Percentiles rank a stretch among this genome's conserved stretches.
These are phyloP conservation scores for Annulohypoxylon bovei DNA, from an alignment of 495 filamentous ascomycete species.

Conservation along the genomic window DNA sequence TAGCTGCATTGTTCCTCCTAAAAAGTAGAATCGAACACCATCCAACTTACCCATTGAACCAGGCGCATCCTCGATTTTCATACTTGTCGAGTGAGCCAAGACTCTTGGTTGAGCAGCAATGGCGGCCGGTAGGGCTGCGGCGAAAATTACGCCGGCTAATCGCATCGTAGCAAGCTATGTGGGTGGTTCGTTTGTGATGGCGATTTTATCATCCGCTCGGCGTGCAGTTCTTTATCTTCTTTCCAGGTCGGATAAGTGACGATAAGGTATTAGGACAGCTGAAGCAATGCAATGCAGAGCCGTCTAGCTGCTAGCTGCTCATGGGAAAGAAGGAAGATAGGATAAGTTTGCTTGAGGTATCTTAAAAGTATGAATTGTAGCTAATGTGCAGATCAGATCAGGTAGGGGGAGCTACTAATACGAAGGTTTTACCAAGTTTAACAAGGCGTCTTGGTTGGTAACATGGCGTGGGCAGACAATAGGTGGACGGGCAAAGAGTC, in stretches of 20 bases:
- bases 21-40: not conserved
- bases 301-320: conserved; percentile 28
- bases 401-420: conserved; percentile 14
- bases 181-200: not conserved
- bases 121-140: conserved; percentile 10
- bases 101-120: conserved; percentile 27
- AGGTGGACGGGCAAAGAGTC: conserved; percentile 5
- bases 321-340: conserved; percentile 1
- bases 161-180: conserved; percentile 27
- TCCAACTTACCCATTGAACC: conserved; percentile 24
- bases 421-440: conserved; percentile 16
- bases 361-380: not conserved
- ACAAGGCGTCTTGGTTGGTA: conserved; percentile 16
- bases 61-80: conserved; percentile 34
- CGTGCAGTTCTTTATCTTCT: conserved; percentile 4
- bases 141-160: conserved; percentile 8
- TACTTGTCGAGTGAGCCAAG: conserved; percentile 21
- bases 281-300: conserved; percentile 18
- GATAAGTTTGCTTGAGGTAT: not conserved
- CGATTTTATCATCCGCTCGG: conserved; percentile 15
- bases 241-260: not conserved
- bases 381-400: not conserved
- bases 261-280: conserved; percentile 6
- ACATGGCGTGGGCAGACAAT: conserved; percentile 23
- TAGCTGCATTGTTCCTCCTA: conserved; percentile 8